Percentiles rank a stretch among this genome's conserved stretches.
These are phyloP conservation scores for Byssoonygena ceratinophila DNA, from an alignment of 2,329 filamentous ascomycete genomes.

Conservation along the genomic window DNA sequence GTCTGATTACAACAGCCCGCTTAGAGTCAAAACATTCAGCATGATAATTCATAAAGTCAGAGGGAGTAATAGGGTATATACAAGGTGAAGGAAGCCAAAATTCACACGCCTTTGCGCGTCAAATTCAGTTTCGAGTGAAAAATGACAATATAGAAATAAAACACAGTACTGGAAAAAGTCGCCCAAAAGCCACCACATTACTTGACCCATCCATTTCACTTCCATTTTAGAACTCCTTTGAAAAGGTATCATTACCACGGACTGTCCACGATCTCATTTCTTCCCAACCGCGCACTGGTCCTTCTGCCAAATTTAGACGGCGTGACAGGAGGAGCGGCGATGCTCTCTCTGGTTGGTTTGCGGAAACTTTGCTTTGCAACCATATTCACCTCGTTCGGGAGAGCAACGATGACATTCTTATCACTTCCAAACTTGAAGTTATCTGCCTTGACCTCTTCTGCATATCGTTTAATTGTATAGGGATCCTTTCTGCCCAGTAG, in stretches of 20 bases:
- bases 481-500: slow-evolving; percentile 69
- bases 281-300: slow-evolving; percentile 22
- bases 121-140: background rate
- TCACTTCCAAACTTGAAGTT: slow-evolving; percentile 97
- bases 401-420: slow-evolving; percentile 93
- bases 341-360: slow-evolving; percentile 85
- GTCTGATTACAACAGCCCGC: too few species aligned
- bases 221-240: background rate
- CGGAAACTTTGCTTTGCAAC: slow-evolving; percentile 76
- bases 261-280: slow-evolving; percentile 73
- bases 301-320: slow-evolving; percentile 40
- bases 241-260: slow-evolving; percentile 41
- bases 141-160: background rate
- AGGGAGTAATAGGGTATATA: slow-evolving; percentile 1
- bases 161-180: too few species aligned
- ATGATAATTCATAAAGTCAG: background rate
- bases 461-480: slow-evolving; percentile 93
- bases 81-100: background rate
- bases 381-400: slow-evolving; percentile 98
- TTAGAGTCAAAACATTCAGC: too few species aligned
- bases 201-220: background rate
- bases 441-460: slow-evolving; percentile 91
- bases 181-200: too few species aligned
- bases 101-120: background rate
- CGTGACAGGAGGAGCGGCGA: slow-evolving; percentile 52